Evolutionary conservation across 2,329 filamentous ascomycete species (phyloP).

Genomic region (Orbilia blumenaviensis): DNA sequence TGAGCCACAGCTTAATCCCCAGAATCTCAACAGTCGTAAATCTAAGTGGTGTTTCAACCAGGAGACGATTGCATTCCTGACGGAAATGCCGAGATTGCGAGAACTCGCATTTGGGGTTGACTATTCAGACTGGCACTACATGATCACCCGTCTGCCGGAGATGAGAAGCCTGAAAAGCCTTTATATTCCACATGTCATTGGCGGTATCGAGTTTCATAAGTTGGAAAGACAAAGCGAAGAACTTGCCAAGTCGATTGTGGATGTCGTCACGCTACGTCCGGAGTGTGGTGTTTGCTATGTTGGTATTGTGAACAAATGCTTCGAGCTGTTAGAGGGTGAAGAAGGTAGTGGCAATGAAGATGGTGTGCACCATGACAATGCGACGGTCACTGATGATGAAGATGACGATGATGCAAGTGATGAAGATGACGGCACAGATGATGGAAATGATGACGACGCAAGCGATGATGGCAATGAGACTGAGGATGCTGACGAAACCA

Average conservation of each 20-base stretch:
- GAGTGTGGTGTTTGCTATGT: conserved; percentile 81
- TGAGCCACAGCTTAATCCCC: conserved; percentile 59
- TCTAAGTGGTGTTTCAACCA: conserved; percentile 75
- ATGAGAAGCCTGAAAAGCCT: conserved; percentile 75
- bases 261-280: conserved; percentile 78
- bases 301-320: conserved; percentile 79
- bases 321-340: conserved; percentile 77
- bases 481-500: conserved; percentile 59
- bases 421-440: conserved; percentile 62
- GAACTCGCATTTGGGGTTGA: conserved; percentile 78
- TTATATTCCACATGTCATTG: conserved; percentile 72
- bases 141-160: conserved; percentile 77
- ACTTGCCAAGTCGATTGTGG: conserved; percentile 77
- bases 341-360: conserved; percentile 59
- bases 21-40: conserved; percentile 66
- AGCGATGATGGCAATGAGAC: conserved; percentile 59
- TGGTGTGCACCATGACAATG: conserved; percentile 54
- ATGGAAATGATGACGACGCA: conserved; percentile 58
- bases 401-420: conserved; percentile 65
- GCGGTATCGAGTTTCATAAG: conserved; percentile 66
- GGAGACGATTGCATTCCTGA: conserved; percentile 76
- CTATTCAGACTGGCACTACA: conserved; percentile 82
- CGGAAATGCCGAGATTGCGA: conserved; percentile 76
- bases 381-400: conserved; percentile 63
- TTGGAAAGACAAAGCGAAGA: conserved; percentile 72